These are phyloP conservation scores for Pestalotiopsis sp. DNA, from an alignment of 2,329 filamentous ascomycete genomes.

Conservation along the genomic window DNA sequence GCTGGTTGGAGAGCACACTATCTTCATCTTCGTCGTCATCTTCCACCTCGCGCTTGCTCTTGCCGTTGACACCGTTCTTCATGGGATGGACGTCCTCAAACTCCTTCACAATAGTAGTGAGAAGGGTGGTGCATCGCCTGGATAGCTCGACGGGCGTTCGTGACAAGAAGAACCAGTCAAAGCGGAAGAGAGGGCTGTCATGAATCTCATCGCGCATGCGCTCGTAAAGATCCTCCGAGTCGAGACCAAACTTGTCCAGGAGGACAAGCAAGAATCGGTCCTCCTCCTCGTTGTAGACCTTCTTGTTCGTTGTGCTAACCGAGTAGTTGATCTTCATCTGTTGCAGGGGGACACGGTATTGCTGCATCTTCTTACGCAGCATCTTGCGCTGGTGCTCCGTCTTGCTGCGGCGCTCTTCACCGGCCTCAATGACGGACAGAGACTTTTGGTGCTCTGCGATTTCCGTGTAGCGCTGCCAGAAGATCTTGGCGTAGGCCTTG, in stretches of 20 bases:
- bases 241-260: slow-evolving; percentile 88
- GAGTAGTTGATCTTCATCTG: slow-evolving; percentile 99
- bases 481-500: slow-evolving; percentile 88
- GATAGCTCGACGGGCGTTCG: slow-evolving; percentile 91
- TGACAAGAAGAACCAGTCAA: slow-evolving; percentile 99
- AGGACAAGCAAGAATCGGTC: slow-evolving; percentile 94
- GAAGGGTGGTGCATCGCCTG: slow-evolving; percentile 87
- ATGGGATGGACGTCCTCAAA: slow-evolving; percentile 71
- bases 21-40: slow-evolving; percentile 87
- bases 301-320: slow-evolving; percentile 98
- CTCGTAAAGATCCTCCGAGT: slow-evolving; percentile 88
- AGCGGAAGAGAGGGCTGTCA: slow-evolving; percentile 91
- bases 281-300: slow-evolving; percentile 98
- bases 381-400: slow-evolving; percentile 92
- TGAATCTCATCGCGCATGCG: slow-evolving; percentile 96
- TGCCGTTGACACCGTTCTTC: slow-evolving; percentile 67
- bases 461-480: slow-evolving; percentile 94
- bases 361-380: slow-evolving; percentile 90
- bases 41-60: slow-evolving; percentile 73
- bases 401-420: slow-evolving; percentile 86
- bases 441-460: slow-evolving; percentile 89
- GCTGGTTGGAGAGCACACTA: slow-evolving; percentile 75
- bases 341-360: slow-evolving; percentile 96
- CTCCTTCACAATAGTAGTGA: slow-evolving; percentile 93
- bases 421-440: slow-evolving; percentile 85